Evolutionary conservation across 208 protist species (phyloP).

Genomic region (Kentomonas sorsogonicus): DNA sequence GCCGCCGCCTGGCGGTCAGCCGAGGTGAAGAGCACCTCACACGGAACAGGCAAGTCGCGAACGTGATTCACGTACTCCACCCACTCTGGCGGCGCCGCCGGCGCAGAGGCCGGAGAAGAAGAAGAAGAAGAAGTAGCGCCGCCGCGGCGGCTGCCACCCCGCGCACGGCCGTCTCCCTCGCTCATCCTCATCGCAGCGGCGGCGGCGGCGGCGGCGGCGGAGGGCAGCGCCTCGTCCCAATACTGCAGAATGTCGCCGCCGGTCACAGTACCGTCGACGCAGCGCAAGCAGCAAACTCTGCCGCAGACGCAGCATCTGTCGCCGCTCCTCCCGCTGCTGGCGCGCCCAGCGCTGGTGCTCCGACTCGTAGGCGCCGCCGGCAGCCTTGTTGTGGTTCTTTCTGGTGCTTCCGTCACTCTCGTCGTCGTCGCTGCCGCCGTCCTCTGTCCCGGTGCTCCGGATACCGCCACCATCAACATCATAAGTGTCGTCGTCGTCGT

Average conservation of each 20-base stretch:
- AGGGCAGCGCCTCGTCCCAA: constrained; percentile 74
- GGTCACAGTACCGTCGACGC: constrained; percentile 46
- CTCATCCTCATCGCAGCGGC: too few relatives aligned
- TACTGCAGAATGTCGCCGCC: constrained; percentile 62
- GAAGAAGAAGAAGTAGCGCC: too few relatives aligned
- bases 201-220: constrained; percentile 40
- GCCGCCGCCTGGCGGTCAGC: constrained; percentile 37
- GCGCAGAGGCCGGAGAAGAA: too few relatives aligned
- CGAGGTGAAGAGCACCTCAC: constrained; percentile 72
- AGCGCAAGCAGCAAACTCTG: constrained; percentile 45
- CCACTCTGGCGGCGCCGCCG: too few relatives aligned
- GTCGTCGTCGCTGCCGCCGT: too few relatives aligned
- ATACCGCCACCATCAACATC: too few relatives aligned
- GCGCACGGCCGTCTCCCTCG: too few relatives aligned
- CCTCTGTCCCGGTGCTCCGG: too few relatives aligned
- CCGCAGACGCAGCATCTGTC: neutral
- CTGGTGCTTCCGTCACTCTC: too few relatives aligned
- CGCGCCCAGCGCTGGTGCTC: neutral
- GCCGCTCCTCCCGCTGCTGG: neutral
- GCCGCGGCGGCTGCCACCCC: too few relatives aligned
- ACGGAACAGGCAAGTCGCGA: constrained; percentile 31
- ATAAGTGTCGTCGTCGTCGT: too few relatives aligned
- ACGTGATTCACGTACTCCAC: constrained; percentile 51
- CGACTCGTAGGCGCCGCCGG: neutral
- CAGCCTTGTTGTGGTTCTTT: too few relatives aligned